Percentiles rank a stretch among this genome's conserved stretches.
phyloP scores from a whole-genome alignment of 164 flowering plant species.

The Chimonanthus salicifolius region DNA sequence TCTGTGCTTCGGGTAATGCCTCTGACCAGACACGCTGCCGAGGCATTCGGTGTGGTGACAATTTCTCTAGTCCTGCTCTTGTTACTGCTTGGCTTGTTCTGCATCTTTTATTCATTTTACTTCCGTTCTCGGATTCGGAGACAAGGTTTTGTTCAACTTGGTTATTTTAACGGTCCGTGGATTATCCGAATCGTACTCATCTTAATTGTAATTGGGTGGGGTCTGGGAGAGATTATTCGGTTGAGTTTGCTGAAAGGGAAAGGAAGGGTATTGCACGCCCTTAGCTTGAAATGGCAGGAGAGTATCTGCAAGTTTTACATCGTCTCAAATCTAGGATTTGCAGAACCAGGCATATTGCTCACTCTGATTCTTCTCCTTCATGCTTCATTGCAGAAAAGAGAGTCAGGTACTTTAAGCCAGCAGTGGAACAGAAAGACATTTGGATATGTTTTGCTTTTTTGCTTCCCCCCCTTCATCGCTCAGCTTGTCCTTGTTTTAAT shows the following conservation, averaged over 20 bases:
- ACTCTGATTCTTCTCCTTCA: slow-evolving; percentile 73
- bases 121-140: slow-evolving; percentile 57
- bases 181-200: slow-evolving; percentile 60
- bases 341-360: slow-evolving; percentile 91
- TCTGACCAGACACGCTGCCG: slow-evolving; percentile 87
- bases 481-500: slow-evolving; percentile 61
- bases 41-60: slow-evolving; percentile 97
- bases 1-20: slow-evolving; percentile 91
- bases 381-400: slow-evolving; percentile 66
- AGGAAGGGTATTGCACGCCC: slow-evolving; percentile 39
- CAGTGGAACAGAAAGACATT: slow-evolving; percentile 76
- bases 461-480: slow-evolving; percentile 65
- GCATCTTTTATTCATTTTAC: slow-evolving; percentile 65
- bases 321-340: slow-evolving; percentile 84
- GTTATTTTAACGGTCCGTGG: slow-evolving; percentile 93
- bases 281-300: slow-evolving; percentile 69
- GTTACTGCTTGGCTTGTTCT: slow-evolving; percentile 60
- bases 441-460: slow-evolving; percentile 51
- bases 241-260: slow-evolving; percentile 51
- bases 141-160: slow-evolving; percentile 43
- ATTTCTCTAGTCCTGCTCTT: slow-evolving; percentile 67
- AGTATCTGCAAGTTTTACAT: slow-evolving; percentile 78
- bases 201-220: slow-evolving; percentile 78
- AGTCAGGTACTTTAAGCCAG: slow-evolving; percentile 44
- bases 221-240: slow-evolving; percentile 69